phyloP scores from a whole-genome alignment of 495 filamentous ascomycete genomes.

The Penicillium cataractarum region DNA sequence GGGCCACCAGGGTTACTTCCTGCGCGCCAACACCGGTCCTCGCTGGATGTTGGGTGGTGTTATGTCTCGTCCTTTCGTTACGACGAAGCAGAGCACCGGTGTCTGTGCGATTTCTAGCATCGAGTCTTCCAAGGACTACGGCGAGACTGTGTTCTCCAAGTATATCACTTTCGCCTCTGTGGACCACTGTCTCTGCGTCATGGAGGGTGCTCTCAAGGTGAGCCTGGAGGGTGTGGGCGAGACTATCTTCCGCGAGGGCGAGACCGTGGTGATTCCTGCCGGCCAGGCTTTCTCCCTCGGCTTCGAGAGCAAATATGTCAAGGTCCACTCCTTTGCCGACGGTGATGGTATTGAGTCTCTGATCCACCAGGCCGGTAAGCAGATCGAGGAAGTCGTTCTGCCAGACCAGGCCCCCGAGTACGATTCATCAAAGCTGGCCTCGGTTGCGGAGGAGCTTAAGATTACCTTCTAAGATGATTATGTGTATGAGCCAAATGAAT shows the following conservation, averaged over 20 bases:
- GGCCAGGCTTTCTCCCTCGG: constrained; percentile 42
- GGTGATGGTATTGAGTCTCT: constrained; percentile 46
- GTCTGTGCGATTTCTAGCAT: constrained; percentile 53
- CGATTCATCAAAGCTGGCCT: constrained; percentile 23
- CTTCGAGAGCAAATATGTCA: constrained; percentile 45
- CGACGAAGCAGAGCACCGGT: constrained; percentile 44
- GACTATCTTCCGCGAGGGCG: constrained; percentile 39
- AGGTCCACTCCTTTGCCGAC: constrained; percentile 46
- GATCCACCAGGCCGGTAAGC: constrained; percentile 35
- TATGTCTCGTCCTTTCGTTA: constrained; percentile 48
- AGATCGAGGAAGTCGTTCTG: constrained; percentile 31
- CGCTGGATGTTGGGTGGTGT: constrained; percentile 48
- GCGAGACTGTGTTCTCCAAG: constrained; percentile 34
- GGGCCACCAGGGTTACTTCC: constrained; percentile 40
- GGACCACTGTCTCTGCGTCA: constrained; percentile 45
- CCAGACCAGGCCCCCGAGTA: constrained; percentile 31
- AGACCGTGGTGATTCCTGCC: constrained; percentile 48
- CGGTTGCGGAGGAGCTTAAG: constrained; percentile 24
- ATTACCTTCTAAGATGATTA: constrained; percentile 22
- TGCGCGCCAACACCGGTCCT: constrained; percentile 46
- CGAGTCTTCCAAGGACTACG: constrained; percentile 41
- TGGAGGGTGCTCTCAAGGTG: constrained; percentile 45
- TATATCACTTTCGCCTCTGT: constrained; percentile 42
- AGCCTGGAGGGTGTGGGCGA: constrained; percentile 34
- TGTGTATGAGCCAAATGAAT: constrained; percentile 3